A percentile compares a stretch with the other conserved stretches of the same genome.
Evolutionary conservation across 23 red algal species (phyloP).

Genomic region (Chondrus crispus): DNA sequence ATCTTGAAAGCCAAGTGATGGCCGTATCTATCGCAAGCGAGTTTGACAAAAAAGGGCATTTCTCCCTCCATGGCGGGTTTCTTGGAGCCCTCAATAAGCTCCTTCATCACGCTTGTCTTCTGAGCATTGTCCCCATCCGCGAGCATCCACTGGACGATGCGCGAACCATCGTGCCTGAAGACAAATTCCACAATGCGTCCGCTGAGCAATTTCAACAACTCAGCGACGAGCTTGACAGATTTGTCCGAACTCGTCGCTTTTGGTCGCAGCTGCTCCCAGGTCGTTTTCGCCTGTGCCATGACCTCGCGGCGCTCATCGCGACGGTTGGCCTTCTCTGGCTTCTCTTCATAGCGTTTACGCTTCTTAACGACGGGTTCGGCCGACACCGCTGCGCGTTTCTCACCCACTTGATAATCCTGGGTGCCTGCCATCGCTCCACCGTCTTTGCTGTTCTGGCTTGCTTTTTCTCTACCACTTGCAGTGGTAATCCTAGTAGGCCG

Average conservation of each 20-base stretch:
- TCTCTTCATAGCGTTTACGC: not conserved
- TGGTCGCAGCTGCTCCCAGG: conserved; percentile 69
- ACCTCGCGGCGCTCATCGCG: conserved; percentile 48
- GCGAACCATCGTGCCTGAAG: conserved; percentile 67
- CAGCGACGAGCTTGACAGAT: conserved; percentile 14
- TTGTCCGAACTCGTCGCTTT: conserved; percentile 36
- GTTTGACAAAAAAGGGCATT: conserved; percentile 38
- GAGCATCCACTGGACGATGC: conserved; percentile 81
- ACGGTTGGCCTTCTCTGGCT: not conserved
- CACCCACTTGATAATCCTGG: no score
- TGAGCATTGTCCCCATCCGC: conserved; percentile 13
- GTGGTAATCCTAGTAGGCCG: no score
- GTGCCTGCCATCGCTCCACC: no score
- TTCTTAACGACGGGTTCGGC: not conserved
- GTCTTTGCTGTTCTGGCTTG: no score
- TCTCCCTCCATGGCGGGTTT: not conserved
- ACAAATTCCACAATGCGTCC: conserved; percentile 63
- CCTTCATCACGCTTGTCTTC: conserved; percentile 18
- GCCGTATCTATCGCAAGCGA: conserved; percentile 57
- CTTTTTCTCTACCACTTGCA: no score
- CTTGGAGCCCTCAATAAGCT: conserved; percentile 23
- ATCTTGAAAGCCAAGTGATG: conserved; percentile 68
- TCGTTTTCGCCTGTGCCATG: conserved; percentile 27
- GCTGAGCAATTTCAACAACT: conserved; percentile 36
- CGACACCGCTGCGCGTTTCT: no score